Percentiles rank a stretch among this genome's conserved stretches.
phyloP scores from a whole-genome alignment of 73 alveolate genomes.

The Tetrahymena malaccensis region DNA sequence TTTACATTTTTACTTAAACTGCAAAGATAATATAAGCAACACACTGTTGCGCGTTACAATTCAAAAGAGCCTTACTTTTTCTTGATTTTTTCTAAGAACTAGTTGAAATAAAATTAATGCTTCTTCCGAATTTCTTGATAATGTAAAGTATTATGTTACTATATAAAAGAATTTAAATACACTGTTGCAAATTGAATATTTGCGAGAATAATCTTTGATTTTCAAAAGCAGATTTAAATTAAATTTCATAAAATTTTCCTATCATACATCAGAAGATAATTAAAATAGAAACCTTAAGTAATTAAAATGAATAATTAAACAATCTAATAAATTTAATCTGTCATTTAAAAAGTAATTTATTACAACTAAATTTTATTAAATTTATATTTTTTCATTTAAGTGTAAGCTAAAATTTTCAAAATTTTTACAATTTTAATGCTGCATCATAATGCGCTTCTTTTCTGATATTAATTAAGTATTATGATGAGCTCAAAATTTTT shows the following conservation, averaged over 20 bases:
- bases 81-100: not conserved
- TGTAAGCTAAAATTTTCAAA: not conserved
- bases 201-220: no score
- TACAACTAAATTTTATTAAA: no score
- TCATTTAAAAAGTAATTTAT: no score
- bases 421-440: not conserved
- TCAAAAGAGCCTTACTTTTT: not conserved
- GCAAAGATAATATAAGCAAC: no score
- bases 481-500: not conserved
- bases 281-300: no score
- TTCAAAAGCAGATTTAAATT: no score
- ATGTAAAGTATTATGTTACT: not conserved
- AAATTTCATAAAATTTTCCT: no score
- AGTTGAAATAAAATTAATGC: not conserved
- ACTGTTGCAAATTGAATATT: no score
- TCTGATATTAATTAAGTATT: not conserved
- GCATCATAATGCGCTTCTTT: not conserved
- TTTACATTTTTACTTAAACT: no score
- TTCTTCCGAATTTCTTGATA: not conserved
- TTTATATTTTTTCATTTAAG: not conserved
- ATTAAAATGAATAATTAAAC: no score
- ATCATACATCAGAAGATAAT: no score
- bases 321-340: no score
- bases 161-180: not conserved
- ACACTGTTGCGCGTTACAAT: not conserved